These are phyloP conservation scores for Malassezia sympodialis DNA, from an alignment of 1,284 basidiomycete genomes.

Conservation along the genomic window DNA sequence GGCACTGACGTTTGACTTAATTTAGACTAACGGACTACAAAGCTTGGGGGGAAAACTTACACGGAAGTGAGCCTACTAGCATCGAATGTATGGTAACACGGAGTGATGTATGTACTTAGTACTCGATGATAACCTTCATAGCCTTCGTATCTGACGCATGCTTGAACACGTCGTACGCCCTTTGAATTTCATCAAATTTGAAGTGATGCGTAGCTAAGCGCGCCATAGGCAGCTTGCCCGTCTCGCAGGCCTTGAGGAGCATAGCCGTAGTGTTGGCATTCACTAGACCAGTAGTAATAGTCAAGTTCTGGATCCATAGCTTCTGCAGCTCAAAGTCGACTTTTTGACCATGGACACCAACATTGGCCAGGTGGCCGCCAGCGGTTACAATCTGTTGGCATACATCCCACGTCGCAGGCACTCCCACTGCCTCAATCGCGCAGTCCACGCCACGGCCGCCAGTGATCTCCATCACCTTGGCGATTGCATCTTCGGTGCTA, in stretches of 20 bases:
- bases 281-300: background rate
- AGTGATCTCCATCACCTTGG: conserved; percentile 1
- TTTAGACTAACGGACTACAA: too few species aligned
- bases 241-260: conserved; percentile 1
- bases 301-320: conserved; percentile 1
- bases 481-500: background rate
- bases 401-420: background rate
- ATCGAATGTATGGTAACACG: background rate
- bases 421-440: background rate
- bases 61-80: background rate
- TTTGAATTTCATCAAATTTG: background rate
- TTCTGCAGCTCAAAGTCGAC: conserved; percentile 4
- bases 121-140: conserved; percentile 2
- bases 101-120: background rate
- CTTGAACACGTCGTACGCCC: conserved; percentile 1
- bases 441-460: background rate
- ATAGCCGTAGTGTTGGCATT: conserved; percentile 1
- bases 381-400: background rate
- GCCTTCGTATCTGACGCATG: background rate
- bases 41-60: too few species aligned
- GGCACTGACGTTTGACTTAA: background rate
- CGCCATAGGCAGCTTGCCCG: background rate
- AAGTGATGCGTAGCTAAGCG: conserved; percentile 1
- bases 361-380: background rate
- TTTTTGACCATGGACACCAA: conserved; percentile 1